Evolutionary conservation across 352 stramenopile genomes (phyloP), one percentile per base, ranked within the genome.

Genomic region (Pythium pyrilobum): DNA sequence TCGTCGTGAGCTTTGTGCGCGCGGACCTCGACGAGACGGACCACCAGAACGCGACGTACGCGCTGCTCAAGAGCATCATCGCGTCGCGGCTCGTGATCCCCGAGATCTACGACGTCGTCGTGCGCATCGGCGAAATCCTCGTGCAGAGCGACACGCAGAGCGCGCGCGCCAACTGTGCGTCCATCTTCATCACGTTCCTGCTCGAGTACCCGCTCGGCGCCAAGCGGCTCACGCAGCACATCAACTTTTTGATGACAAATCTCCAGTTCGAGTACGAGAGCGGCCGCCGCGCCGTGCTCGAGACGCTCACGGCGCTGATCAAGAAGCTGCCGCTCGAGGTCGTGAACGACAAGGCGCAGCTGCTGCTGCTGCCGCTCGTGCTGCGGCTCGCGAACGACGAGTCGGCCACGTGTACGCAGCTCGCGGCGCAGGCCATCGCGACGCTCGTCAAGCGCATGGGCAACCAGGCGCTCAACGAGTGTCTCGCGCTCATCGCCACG

Each of bases 31-130:
- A 96, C 45, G 92, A 98, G 46, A 89, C 83, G 46, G 92, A 98
- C 49, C 89, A 98, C 55, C 92, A 98, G 62, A 98, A 98, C 72
- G 77, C 94, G 20, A 98, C 96, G 18, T 96, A 98, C 59, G 74
- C 85, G 36, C 71, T 98, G 45, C 72, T 98, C 5, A 97, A 97
- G 59, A 79, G 87, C 16, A 91, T 98, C 49, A 80, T 94, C 33
- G 81, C 85, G 27, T 95, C 87, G 6, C 87, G 77, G 20, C 94
- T 96, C 28, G 81, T 97, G 12, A 96, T 97, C 41, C 74, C 92
- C 39, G 94, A 98, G 63, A 85, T 98, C 52, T 99, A 98, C 68
- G 96, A 99, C 62, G 75, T 98, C 13, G 97, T 98, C 76, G 81
- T 98, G 40, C 87, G 84, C 44, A 81, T 98, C 21, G 85, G 96